phyloP scores from a whole-genome alignment of 768 basidiomycete species.

The Gloeopeniophorella convolvens region DNA sequence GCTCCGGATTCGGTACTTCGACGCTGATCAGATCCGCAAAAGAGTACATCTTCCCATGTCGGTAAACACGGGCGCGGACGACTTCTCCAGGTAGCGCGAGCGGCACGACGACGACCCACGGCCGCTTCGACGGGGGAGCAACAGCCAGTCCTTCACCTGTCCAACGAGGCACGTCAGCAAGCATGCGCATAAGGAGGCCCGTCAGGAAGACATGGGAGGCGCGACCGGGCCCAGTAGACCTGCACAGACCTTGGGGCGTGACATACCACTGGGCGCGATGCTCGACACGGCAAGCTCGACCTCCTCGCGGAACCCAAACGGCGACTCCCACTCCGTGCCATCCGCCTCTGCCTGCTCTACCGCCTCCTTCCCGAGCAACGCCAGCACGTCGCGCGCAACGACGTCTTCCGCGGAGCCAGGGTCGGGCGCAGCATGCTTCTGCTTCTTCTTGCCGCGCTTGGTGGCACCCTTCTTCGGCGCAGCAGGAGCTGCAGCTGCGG shows the following conservation, averaged over 20 bases:
- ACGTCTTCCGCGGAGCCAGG: slow-evolving; percentile 70
- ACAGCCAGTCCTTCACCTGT: slow-evolving; percentile 62
- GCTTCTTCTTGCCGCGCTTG: slow-evolving; percentile 31
- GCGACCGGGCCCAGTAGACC: too few species aligned
- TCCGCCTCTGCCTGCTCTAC: slow-evolving; percentile 45
- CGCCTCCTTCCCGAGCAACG: slow-evolving; percentile 54
- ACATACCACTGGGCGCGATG: slow-evolving; percentile 57
- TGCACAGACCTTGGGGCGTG: not conserved
- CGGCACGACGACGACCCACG: slow-evolving; percentile 82
- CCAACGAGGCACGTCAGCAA: not conserved
- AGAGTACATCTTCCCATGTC: slow-evolving; percentile 64
- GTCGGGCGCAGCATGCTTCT: slow-evolving; percentile 40
- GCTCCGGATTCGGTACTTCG: slow-evolving; percentile 49
- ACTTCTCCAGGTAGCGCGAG: slow-evolving; percentile 81
- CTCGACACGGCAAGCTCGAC: slow-evolving; percentile 53
- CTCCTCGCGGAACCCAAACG: slow-evolving; percentile 51
- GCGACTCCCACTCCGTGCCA: slow-evolving; percentile 48
- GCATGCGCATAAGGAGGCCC: not conserved
- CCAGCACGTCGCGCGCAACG: slow-evolving; percentile 61
- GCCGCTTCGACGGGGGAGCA: slow-evolving; percentile 38
- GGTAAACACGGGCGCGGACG: slow-evolving; percentile 66
- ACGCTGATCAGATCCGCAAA: slow-evolving; percentile 69
- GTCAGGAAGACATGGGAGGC: not conserved
- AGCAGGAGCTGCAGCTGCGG: not conserved
- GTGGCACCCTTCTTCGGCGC: slow-evolving; percentile 7